Evolutionary conservation across 139 green algal species (phyloP), one percentile per base, ranked within the genome.

Genomic region (Coccomyxa sp.): DNA sequence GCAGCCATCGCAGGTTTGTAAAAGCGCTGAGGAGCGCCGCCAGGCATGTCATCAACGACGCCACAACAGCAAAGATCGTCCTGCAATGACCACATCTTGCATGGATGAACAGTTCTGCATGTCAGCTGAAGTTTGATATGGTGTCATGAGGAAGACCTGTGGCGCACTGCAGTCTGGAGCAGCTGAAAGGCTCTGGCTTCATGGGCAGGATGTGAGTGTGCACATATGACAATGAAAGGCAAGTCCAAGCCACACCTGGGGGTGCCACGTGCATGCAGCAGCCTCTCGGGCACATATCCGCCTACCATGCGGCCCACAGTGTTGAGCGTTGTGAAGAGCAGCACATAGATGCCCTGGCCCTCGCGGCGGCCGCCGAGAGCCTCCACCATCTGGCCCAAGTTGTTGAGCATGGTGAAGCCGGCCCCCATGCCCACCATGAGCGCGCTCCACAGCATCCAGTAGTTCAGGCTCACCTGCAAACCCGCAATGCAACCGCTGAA

Each of bases 351-450:
- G 14, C 30, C 79, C n/a, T 58, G 79, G 27, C 11, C 59, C 18
- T 31, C 12, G 16, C 14, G 10, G 15, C 11, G 13, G 59, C 58
- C 79, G 15, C 59, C 58, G 27, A 82, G 79, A 3, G n/a, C 15
- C n/a, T 76, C 79, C 27, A 76, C 79, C 17, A 59, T 76, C 59
- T 76, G n/a, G 58, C 27, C 79, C n/a, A 82, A 58, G 59, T 82
- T 82, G 79, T 82, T 82, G 79, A 82, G 58, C 18, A 82, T n/a
- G 58, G 59, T 59, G 59, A 82, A 82, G 14, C 79, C 79, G 13
- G 59, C 27, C 28, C 79, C 79, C n/a, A 82, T 76, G 79, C 58
- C 59, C 27, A 58, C 28, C 13, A 27, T 25, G 0, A 82, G 23
- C 28, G 32, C 31, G n/a, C 14, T 30, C 58, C 58, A 82, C 59